These are phyloP conservation scores for Capniomyces stellatus DNA, from an alignment of 371 early-diverging fungal species.

Conservation along the genomic window DNA sequence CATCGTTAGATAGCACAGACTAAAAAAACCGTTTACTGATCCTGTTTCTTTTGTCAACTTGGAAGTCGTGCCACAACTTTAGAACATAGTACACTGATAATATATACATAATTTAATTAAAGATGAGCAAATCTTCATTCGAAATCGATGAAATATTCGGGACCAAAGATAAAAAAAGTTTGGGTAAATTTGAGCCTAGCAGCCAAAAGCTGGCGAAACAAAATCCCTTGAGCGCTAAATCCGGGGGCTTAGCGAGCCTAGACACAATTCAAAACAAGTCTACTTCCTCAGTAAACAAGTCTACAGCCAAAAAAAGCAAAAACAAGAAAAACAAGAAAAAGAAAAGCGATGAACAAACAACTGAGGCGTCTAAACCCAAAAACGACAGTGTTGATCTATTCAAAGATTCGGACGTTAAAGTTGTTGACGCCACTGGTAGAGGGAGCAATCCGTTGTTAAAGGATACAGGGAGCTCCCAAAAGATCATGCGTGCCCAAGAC, in stretches of 20 bases:
- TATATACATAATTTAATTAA: too few relatives aligned
- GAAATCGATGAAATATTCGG: neutral
- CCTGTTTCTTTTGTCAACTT: too few relatives aligned
- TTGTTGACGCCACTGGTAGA: constrained; percentile 16
- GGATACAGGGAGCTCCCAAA: constrained; percentile 3
- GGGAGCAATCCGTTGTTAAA: constrained; percentile 1
- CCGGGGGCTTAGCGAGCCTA: too few relatives aligned
- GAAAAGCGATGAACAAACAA: neutral
- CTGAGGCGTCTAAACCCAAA: neutral
- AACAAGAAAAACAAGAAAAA: neutral
- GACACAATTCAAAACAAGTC: too few relatives aligned
- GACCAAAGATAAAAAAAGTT: neutral
- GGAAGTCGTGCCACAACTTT: too few relatives aligned
- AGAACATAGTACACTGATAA: too few relatives aligned
- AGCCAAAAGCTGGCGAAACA: too few relatives aligned
- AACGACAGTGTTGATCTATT: neutral
- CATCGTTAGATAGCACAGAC: too few relatives aligned
- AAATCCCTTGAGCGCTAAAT: too few relatives aligned
- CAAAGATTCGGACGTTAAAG: constrained; percentile 6
- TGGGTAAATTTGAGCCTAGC: too few relatives aligned
- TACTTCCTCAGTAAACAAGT: neutral
- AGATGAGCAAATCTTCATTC: too few relatives aligned
- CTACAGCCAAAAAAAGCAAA: neutral
- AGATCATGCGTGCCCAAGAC: neutral
- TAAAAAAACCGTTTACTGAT: too few relatives aligned